Conservation (phyloP, 2,329 filamentous ascomycete genomes). For the Colletotrichum orchidophilum region DNA sequence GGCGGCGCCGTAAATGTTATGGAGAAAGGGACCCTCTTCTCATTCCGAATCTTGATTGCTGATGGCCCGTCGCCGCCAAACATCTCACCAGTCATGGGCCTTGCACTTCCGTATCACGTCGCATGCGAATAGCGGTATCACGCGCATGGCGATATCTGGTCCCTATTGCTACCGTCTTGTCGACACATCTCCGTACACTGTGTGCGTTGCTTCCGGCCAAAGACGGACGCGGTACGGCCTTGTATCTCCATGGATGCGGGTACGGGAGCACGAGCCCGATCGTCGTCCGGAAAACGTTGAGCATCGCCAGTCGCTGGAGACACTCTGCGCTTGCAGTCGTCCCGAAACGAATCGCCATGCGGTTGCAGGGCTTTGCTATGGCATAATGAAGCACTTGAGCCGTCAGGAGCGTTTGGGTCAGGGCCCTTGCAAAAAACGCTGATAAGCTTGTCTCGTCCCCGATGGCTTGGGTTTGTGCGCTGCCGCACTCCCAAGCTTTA, state of each 20-base stretch:
- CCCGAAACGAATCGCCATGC: slow-evolving; percentile 20
- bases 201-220: slow-evolving; percentile 7
- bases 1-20: slow-evolving; percentile 16
- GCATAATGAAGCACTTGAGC: slow-evolving; percentile 31
- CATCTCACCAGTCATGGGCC: slow-evolving; percentile 4
- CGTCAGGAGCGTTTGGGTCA: slow-evolving; percentile 32
- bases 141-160: background rate
- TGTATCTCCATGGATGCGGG: slow-evolving; percentile 1
- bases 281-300: slow-evolving; percentile 22
- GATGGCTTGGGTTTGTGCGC: slow-evolving; percentile 19
- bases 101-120: slow-evolving; percentile 27
- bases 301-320: slow-evolving; percentile 11
- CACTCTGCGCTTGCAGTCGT: slow-evolving; percentile 9
- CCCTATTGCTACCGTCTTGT: background rate
- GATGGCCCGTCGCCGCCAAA: slow-evolving; percentile 22
- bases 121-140: background rate
- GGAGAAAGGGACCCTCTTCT: slow-evolving; percentile 13
- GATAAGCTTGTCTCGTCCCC: slow-evolving; percentile 28
- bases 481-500: slow-evolving; percentile 16
- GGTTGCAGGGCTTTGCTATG: slow-evolving; percentile 23
- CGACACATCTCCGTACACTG: background rate
- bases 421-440: background rate
- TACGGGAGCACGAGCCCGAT: slow-evolving; percentile 10
- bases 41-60: slow-evolving; percentile 15
- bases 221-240: slow-evolving; percentile 13